Evolutionary conservation across 805 yeast species (phyloP).

Genomic region (Wickerhamiella qilinensis): DNA sequence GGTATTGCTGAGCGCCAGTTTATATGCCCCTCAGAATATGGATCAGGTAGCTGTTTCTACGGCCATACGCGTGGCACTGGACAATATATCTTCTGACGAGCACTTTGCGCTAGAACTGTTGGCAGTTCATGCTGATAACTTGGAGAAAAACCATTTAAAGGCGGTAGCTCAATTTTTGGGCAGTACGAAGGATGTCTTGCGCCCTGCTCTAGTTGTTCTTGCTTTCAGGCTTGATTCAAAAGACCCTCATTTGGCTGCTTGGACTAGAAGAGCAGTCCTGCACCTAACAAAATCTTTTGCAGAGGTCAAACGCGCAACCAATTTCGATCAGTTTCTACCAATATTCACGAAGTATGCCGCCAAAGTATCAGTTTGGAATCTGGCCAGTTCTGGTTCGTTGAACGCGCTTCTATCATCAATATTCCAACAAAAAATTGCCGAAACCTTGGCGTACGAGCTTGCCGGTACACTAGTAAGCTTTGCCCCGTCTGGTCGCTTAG

Average conservation of each 20-base stretch:
- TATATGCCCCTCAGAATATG: slow-evolving; percentile 6
- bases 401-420: slow-evolving; percentile 20
- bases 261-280: slow-evolving; percentile 11
- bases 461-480: slow-evolving; percentile 13
- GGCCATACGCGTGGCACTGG: too few relatives aligned
- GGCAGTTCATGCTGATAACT: too few relatives aligned
- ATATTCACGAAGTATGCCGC: neutral
- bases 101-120: too few relatives aligned
- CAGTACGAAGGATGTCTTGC: slow-evolving; percentile 1
- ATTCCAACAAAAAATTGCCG: slow-evolving; percentile 30
- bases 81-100: too few relatives aligned
- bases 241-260: slow-evolving; percentile 1
- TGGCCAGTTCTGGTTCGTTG: slow-evolving; percentile 9
- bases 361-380: slow-evolving; percentile 10
- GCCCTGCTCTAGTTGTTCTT: neutral
- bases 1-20: slow-evolving; percentile 10
- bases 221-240: neutral
- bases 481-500: slow-evolving; percentile 16
- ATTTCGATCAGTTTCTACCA: neutral
- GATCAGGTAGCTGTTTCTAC: too few relatives aligned
- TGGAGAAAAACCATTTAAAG: too few relatives aligned
- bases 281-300: slow-evolving; percentile 11
- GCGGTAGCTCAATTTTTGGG: slow-evolving; percentile 6
- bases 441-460: slow-evolving; percentile 29
- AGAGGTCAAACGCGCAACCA: too few relatives aligned